These are phyloP conservation scores for Lyophyllum atratum DNA, from an alignment of 768 basidiomycete species.

Conservation along the genomic window DNA sequence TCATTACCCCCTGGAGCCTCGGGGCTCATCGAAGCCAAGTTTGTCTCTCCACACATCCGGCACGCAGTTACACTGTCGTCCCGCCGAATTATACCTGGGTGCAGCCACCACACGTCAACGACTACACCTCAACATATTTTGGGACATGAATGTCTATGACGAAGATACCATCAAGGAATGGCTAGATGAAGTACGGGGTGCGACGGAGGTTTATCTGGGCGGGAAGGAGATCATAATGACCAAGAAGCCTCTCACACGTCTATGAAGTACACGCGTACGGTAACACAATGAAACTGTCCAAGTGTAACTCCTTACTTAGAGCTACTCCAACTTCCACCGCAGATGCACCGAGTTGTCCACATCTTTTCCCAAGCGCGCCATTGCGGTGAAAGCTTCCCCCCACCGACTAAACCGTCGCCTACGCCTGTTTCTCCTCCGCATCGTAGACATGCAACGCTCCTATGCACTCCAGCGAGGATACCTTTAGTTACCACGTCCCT, in stretches of 20 bases:
- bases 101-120: constrained; percentile 33
- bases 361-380: constrained; percentile 68
- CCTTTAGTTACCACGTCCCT: constrained; percentile 72
- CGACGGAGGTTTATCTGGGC: constrained; percentile 33
- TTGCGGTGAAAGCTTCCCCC: constrained; percentile 34
- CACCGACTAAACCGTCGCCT: constrained; percentile 27
- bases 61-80: constrained; percentile 40
- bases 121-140: constrained; percentile 34
- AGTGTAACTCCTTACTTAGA: background rate
- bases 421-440: constrained; percentile 63
- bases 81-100: constrained; percentile 50
- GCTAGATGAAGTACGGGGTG: constrained; percentile 44
- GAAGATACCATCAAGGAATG: constrained; percentile 43
- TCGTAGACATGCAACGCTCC: constrained; percentile 52
- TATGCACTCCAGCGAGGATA: constrained; percentile 38
- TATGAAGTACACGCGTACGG: background rate
- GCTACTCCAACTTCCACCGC: constrained; percentile 66
- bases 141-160: constrained; percentile 50
- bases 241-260: background rate
- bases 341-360: constrained; percentile 65
- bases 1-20: constrained; percentile 31
- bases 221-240: background rate
- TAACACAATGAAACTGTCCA: too few species aligned
- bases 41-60: constrained; percentile 20
- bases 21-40: constrained; percentile 4